A percentile compares a stretch with the other conserved stretches of the same genome.
These are phyloP conservation scores for Extremus antarcticus DNA, from an alignment of 495 filamentous ascomycete genomes.

Conservation along the genomic window DNA sequence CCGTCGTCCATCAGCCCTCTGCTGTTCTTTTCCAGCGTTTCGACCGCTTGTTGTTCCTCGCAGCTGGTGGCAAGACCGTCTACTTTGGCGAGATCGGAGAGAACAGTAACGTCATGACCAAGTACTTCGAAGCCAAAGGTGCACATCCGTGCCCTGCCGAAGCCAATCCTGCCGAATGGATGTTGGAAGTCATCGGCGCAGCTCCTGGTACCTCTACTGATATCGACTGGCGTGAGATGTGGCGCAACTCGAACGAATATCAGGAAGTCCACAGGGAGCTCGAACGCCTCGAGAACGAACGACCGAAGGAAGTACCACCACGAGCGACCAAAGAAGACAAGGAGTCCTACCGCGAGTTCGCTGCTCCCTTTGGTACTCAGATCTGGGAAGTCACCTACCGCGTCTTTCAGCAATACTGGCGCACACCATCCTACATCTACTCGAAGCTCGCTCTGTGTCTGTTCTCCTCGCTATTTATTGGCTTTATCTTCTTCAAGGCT, in stretches of 20 bases:
- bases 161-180: slow-evolving; percentile 93
- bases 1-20: slow-evolving; percentile 69
- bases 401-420: slow-evolving; percentile 31
- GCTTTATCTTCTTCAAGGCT: slow-evolving; percentile 38
- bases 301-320: slow-evolving; percentile 34
- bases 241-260: slow-evolving; percentile 68
- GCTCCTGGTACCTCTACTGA: slow-evolving; percentile 68
- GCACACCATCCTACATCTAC: slow-evolving; percentile 36
- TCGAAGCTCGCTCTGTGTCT: slow-evolving; percentile 36
- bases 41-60: slow-evolving; percentile 75
- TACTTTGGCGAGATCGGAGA: slow-evolving; percentile 87
- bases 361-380: slow-evolving; percentile 31
- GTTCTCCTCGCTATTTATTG: slow-evolving; percentile 41
- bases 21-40: slow-evolving; percentile 87
- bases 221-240: slow-evolving; percentile 73
- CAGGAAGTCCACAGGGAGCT: slow-evolving; percentile 57
- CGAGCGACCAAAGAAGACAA: slow-evolving; percentile 22
- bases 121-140: slow-evolving; percentile 75
- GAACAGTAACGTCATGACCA: slow-evolving; percentile 58
- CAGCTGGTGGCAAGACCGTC: slow-evolving; percentile 69
- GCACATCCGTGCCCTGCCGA: slow-evolving; percentile 59
- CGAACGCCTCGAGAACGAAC: slow-evolving; percentile 50
- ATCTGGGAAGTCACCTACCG: slow-evolving; percentile 29
- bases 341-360: slow-evolving; percentile 36
- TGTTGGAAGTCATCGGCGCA: slow-evolving; percentile 87